These are phyloP conservation scores for Hanseniaspora hatyaiensis DNA, from an alignment of 805 yeast species.

Conservation along the genomic window DNA sequence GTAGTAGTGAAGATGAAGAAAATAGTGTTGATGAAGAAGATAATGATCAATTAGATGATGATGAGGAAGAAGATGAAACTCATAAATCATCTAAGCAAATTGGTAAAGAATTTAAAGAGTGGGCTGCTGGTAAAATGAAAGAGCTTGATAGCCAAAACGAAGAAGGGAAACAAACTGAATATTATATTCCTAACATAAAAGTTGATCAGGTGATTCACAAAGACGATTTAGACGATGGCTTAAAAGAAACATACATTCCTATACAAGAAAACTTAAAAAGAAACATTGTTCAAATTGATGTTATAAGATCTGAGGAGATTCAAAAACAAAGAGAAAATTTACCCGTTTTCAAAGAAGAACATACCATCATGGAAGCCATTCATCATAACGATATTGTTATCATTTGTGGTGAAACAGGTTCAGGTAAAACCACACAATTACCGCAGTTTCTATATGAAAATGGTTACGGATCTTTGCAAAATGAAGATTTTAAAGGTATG, in stretches of 20 bases:
- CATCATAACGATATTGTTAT: constrained; percentile 84
- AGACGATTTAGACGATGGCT: constrained; percentile 63
- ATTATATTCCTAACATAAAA: constrained; percentile 42
- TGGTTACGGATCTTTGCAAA: constrained; percentile 56
- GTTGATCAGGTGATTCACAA: constrained; percentile 48
- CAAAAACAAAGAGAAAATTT: constrained; percentile 57
- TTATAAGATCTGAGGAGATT: constrained; percentile 53
- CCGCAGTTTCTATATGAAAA: constrained; percentile 92
- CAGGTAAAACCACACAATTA: constrained; percentile 96
- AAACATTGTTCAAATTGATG: constrained; percentile 55
- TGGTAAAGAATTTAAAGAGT: constrained; percentile 64
- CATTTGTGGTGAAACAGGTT: constrained; percentile 95
- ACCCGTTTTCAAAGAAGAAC: constrained; percentile 88
- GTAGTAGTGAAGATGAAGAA: constrained; percentile 23
- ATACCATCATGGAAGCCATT: constrained; percentile 86
- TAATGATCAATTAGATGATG: constrained; percentile 23
- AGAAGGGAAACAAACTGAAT: constrained; percentile 47
- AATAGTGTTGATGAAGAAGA: constrained; percentile 24
- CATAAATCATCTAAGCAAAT: constrained; percentile 31
- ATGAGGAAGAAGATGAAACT: constrained; percentile 24
- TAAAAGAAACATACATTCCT: constrained; percentile 53
- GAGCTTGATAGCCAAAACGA: constrained; percentile 53
- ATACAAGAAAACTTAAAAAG: constrained; percentile 41
- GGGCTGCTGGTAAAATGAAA: constrained; percentile 74
- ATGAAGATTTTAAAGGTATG: constrained; percentile 70